These are phyloP conservation scores for Mucor velutinosus DNA, from an alignment of 371 early-diverging fungal genomes.

Conservation along the genomic window DNA sequence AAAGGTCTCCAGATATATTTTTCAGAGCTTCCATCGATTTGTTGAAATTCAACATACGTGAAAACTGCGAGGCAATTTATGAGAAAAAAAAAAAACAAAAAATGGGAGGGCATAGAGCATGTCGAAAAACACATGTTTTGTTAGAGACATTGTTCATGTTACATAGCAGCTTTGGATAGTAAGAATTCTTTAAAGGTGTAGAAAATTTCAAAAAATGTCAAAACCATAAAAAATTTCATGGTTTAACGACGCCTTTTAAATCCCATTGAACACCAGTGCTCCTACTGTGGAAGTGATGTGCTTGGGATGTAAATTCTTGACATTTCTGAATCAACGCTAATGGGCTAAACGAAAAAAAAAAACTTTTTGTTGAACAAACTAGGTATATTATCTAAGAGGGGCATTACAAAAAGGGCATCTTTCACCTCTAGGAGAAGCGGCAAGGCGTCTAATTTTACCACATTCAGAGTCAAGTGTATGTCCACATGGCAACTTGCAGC, in stretches of 20 bases:
- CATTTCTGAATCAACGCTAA: neutral
- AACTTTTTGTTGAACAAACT: neutral
- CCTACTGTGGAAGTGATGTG: too few species aligned
- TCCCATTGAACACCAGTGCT: too few species aligned
- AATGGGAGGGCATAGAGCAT: neutral
- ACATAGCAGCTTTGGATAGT: neutral
- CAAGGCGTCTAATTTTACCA: slow-evolving; percentile 16
- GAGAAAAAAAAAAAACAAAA: neutral
- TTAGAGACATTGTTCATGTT: neutral
- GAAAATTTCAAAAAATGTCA: neutral
- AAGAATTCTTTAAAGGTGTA: neutral
- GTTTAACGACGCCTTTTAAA: neutral
- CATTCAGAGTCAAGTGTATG: slow-evolving; percentile 37
- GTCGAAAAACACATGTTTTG: neutral
- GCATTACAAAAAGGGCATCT: slow-evolving; percentile 16
- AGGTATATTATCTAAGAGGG: slow-evolving; percentile 3
- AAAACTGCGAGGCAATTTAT: neutral
- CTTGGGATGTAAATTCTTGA: neutral
- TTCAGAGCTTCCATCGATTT: neutral
- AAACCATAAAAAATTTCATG: neutral
- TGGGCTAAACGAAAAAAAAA: neutral
- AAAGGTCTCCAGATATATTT: neutral
- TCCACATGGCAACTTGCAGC: slow-evolving; percentile 34
- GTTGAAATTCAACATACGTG: neutral
- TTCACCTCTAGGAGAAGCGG: slow-evolving; percentile 9